Conservation (phyloP, 2,329 filamentous ascomycete species). For the Clonostachys rosea region DNA sequence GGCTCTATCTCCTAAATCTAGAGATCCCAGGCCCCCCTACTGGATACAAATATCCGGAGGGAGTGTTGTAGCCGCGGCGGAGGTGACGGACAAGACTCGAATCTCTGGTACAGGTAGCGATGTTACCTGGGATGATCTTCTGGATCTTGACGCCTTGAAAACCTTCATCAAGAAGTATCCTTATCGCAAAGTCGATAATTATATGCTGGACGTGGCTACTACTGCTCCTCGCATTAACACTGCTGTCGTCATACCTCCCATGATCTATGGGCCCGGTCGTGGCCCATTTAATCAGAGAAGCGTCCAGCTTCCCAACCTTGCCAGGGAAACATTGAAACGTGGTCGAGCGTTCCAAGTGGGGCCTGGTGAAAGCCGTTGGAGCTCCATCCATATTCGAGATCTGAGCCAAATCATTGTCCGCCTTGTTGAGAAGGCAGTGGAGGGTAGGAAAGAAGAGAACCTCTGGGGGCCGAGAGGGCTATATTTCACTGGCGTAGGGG, state of each 20-base stretch:
- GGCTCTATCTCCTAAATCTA: background rate
- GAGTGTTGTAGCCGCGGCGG: constrained; percentile 20
- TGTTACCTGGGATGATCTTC: constrained; percentile 26
- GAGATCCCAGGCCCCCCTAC: constrained; percentile 1
- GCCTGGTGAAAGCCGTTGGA: constrained; percentile 24
- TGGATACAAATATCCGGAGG: constrained; percentile 31
- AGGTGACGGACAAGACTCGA: constrained; percentile 21
- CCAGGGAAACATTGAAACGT: constrained; percentile 20
- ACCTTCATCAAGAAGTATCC: constrained; percentile 17
- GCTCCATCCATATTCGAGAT: constrained; percentile 26
- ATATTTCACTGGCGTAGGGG: no score
- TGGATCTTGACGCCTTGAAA: constrained; percentile 14
- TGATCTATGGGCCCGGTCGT: constrained; percentile 30
- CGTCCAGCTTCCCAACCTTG: constrained; percentile 31
- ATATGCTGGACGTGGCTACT: constrained; percentile 19
- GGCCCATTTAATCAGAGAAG: constrained; percentile 31
- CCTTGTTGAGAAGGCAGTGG: no score
- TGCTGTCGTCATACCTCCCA: constrained; percentile 25
- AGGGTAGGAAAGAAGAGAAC: no score
- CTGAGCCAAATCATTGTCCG: constrained; percentile 4
- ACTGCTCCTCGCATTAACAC: constrained; percentile 18
- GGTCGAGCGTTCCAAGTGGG: constrained; percentile 23
- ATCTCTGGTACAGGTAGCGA: constrained; percentile 19
- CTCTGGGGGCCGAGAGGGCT: no score
- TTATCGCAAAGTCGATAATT: constrained; percentile 26